Base-by-base conservation (phyloP, 441 rosid genomes). In the Gossypium laxum region DNA sequence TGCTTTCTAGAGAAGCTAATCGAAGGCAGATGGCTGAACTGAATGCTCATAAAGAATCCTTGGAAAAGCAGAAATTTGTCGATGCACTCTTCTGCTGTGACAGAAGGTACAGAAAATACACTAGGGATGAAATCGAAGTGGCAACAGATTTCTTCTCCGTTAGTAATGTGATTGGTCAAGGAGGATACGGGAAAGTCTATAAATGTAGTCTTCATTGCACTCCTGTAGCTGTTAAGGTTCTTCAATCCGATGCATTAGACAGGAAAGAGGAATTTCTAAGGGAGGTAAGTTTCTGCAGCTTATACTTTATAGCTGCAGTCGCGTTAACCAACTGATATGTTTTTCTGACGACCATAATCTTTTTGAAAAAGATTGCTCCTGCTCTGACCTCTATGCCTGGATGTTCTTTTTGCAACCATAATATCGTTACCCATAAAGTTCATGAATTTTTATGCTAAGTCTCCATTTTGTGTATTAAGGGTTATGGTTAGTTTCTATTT, bases 171-270 rank as follows among this genome's bases (percentile, higher is more conserved):
- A 91, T 93, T 67, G 98, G 97, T 17, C 86, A 87, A 78, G 98
- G 98, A 81, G 87, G 88, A 7, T 93, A 85, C 18, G 97, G 97
- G 2, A 88, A 86, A 76, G 96, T 93, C 50, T 93, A 93, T 82
- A 91, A 83, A 81, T 84, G 97, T 85, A 82, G 75, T 67, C 89
- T 93, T 22, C 84, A 93, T 76, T 91, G 79, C 75, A 91, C 91
- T 11, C 92, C 93, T 17, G 98, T 85, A 7, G 98, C 98, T 72
- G 79, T 91, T 24, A 91, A 93, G 86, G 87, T 88, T 81, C 85
- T 93, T 66, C 69, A 70, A 50, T 67, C 88, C 0, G 89, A 87
- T 83, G 79, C 86, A 14, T 24, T 77, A 64, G 79, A 81, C 73
- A 85, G 84, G 81, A 86, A 83, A 80, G 87, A 86, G 58, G 97